Conservation (phyloP, 2,329 filamentous ascomycete genomes). For the Decorospora gaudefroyi region DNA sequence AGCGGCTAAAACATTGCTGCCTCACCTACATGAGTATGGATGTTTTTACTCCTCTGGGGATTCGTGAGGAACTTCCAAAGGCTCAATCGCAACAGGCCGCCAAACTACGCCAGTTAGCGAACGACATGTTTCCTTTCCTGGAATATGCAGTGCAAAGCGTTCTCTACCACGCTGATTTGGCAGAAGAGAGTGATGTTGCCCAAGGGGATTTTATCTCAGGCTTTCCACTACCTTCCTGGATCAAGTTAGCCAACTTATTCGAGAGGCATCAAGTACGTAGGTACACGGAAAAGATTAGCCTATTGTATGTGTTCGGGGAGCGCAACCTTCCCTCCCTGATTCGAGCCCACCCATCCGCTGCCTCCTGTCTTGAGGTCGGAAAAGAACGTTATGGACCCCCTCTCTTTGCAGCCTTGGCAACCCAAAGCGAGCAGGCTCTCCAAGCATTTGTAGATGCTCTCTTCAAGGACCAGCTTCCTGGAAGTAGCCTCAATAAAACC, state of each 20-base stretch:
- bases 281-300: constrained; percentile 17
- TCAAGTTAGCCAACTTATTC: constrained; percentile 41
- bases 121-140: constrained; percentile 52
- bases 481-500: too few relatives aligned
- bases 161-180: constrained; percentile 50
- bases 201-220: constrained; percentile 21
- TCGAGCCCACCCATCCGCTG: constrained; percentile 23
- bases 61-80: constrained; percentile 3
- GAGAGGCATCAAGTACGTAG: constrained; percentile 30
- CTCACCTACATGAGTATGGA: constrained; percentile 45
- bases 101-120: constrained; percentile 10
- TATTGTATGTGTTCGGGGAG: constrained; percentile 30
- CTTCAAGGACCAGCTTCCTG: too few relatives aligned
- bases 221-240: constrained; percentile 41
- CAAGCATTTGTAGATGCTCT: too few relatives aligned
- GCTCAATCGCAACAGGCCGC: constrained; percentile 7
- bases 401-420: constrained; percentile 49
- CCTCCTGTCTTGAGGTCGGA: constrained; percentile 26
- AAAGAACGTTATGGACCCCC: constrained; percentile 42
- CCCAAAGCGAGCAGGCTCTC: too few relatives aligned
- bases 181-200: constrained; percentile 31
- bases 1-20: constrained; percentile 51
- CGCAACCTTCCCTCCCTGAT: constrained; percentile 36
- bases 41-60: constrained; percentile 3
- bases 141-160: constrained; percentile 52